Conservation (phyloP, 176 grass and related monocot genomes). For the Aegilops tauschii region DNA sequence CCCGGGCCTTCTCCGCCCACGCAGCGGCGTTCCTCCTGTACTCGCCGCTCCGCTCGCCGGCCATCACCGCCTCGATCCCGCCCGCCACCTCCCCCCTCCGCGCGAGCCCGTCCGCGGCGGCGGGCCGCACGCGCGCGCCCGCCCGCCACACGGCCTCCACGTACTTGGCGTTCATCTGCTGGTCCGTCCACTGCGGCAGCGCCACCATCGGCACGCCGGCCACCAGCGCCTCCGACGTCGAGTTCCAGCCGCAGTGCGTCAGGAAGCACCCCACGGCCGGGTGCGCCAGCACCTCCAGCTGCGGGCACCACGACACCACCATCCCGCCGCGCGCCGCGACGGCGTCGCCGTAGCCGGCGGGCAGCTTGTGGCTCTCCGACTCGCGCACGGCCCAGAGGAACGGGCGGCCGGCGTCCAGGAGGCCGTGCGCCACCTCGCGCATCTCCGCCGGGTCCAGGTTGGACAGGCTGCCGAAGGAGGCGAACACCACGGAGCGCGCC, state of each 20-base stretch:
- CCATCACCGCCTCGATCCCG: slow-evolving; percentile 35
- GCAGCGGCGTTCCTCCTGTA: slow-evolving; percentile 39
- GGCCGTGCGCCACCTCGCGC: slow-evolving; percentile 50
- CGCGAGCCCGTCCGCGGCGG: slow-evolving; percentile 16
- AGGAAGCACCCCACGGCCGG: slow-evolving; percentile 68
- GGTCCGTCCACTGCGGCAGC: slow-evolving; percentile 74
- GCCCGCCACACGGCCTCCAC: slow-evolving; percentile 63
- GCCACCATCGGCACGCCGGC: slow-evolving; percentile 43
- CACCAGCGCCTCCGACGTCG: slow-evolving; percentile 48
- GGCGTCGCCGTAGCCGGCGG: neutral
- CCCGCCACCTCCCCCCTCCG: slow-evolving; percentile 41
- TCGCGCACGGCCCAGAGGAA: slow-evolving; percentile 77
- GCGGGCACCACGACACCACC: slow-evolving; percentile 66
- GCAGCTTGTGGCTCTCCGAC: slow-evolving; percentile 60
- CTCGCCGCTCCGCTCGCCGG: slow-evolving; percentile 41
- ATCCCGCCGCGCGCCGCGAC: slow-evolving; percentile 22
- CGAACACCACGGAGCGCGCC: slow-evolving; percentile 58
- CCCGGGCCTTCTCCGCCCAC: slow-evolving; percentile 45
- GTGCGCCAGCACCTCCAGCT: slow-evolving; percentile 73
- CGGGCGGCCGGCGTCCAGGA: slow-evolving; percentile 36
- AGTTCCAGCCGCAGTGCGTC: slow-evolving; percentile 94
- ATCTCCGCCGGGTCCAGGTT: slow-evolving; percentile 35
- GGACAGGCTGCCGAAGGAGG: slow-evolving; percentile 73
- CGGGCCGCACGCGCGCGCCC: slow-evolving; percentile 42
- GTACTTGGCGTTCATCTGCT: slow-evolving; percentile 83